phyloP scores from a whole-genome alignment of 2,329 filamentous ascomycete species.

The Pseudogymnoascus sp. region DNA sequence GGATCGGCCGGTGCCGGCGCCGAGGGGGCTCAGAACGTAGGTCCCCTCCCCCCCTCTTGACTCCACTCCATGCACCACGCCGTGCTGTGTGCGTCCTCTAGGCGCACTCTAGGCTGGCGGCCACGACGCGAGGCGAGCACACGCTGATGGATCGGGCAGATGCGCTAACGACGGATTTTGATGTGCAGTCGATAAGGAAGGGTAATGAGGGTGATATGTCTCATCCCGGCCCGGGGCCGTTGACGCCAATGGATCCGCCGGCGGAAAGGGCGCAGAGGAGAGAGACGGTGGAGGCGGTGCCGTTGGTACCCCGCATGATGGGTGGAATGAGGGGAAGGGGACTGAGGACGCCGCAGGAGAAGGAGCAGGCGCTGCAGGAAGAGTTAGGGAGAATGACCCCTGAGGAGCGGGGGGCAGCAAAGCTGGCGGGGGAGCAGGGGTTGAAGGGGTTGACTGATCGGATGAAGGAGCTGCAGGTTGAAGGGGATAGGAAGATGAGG shows the following conservation, averaged over 20 bases:
- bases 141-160: not conserved
- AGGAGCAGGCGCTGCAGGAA: constrained; percentile 11
- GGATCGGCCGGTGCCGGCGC: not conserved
- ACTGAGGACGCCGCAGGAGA: not conserved
- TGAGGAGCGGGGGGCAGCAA: not conserved
- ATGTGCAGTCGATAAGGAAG: too few relatives aligned
- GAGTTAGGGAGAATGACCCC: constrained; percentile 4
- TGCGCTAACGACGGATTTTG: not conserved
- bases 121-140: not conserved
- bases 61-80: not conserved
- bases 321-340: too few relatives aligned
- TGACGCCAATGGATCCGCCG: too few relatives aligned
- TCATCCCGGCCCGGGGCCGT: too few relatives aligned
- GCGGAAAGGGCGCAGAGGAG: too few relatives aligned
- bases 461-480: not conserved
- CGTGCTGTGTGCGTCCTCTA: not conserved
- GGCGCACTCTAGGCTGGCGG: not conserved
- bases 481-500: not conserved
- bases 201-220: too few relatives aligned
- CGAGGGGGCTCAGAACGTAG: not conserved
- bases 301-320: too few relatives aligned
- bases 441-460: not conserved
- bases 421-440: not conserved
- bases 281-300: too few relatives aligned
- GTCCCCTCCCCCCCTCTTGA: not conserved